Base-by-base conservation (phyloP, 1,284 basidiomycete species). In the Ustilago shanxiensis region DNA sequence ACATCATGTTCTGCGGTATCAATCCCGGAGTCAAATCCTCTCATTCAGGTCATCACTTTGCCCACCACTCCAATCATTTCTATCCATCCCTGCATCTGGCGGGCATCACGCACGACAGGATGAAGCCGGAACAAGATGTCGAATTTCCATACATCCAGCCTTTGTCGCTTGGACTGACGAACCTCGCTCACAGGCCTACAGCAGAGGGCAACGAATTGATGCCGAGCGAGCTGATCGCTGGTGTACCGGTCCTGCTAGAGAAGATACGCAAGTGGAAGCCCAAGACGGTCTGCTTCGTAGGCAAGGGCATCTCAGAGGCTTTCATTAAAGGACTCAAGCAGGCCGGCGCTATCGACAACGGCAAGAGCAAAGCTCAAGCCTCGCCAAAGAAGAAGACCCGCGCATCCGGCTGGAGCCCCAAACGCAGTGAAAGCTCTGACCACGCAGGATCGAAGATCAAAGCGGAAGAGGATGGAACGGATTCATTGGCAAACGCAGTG, bases 1-100 rank as follows among this genome's bases (percentile, higher is more conserved):
- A 78, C 49, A 67, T 78, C 50, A 67, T 77, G 67, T 59, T 79
- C 29, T 79, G 77, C 59, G 77, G 77, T 14, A 77, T 79, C 74
- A 79, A 79, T 53, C 77, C 77, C 37, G 77, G 77, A 16, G 69
- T 79, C 52, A 69, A 59, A n/a, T 73, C 70, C 0, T 65, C 74
- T 6, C 39, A 55, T 4, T 62, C 61, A 13, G 74, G 74, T 11
- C 70, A 73, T 33, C 77, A 79, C 22, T 79, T 79, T 58, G 67
- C 74, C 0, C 71, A 74, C 26, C 77, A 67, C 24, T 73, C 77
- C 35, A 79, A 79, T 18, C 77, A 79, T 50, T 79, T 79, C 39
- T 79, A 79, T 39, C 70, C 70, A 0, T 64, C 74, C 6, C 37
- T 79, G 2, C 67, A 73, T 51, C 49, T 68, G 16, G 62, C 70